Percentiles rank a stretch among this genome's conserved stretches.
phyloP scores from a whole-genome alignment of 2,329 filamentous ascomycete species.

The Fusarium miscanthi region DNA sequence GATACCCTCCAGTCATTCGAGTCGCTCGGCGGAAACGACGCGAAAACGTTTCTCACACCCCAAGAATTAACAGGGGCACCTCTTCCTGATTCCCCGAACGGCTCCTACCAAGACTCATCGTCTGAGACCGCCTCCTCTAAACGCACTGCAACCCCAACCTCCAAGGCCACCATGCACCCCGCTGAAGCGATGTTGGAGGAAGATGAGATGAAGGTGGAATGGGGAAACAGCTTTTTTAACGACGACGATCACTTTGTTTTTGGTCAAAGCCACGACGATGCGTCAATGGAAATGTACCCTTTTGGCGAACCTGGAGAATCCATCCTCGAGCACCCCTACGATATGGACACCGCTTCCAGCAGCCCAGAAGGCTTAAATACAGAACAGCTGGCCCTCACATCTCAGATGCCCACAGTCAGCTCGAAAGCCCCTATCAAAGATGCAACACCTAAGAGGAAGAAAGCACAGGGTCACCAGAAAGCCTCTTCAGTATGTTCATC shows the following conservation, averaged over 20 bases:
- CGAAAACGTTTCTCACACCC: slow-evolving; percentile 49
- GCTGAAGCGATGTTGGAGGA: slow-evolving; percentile 59
- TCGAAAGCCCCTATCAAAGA: slow-evolving; percentile 47
- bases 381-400: slow-evolving; percentile 54
- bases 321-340: slow-evolving; percentile 62
- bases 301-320: slow-evolving; percentile 50
- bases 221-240: slow-evolving; percentile 54
- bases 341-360: slow-evolving; percentile 69
- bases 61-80: slow-evolving; percentile 52
- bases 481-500: slow-evolving; percentile 54
- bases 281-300: slow-evolving; percentile 47
- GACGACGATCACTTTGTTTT: slow-evolving; percentile 56
- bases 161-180: slow-evolving; percentile 55
- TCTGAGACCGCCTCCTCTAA: slow-evolving; percentile 64
- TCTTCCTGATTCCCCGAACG: slow-evolving; percentile 56
- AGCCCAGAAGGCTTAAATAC: slow-evolving; percentile 59
- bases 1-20: slow-evolving; percentile 52
- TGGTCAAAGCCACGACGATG: slow-evolving; percentile 43
- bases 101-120: slow-evolving; percentile 61
- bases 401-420: slow-evolving; percentile 56
- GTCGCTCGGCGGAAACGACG: slow-evolving; percentile 46
- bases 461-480: slow-evolving; percentile 43
- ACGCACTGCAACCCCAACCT: slow-evolving; percentile 58
- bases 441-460: slow-evolving; percentile 41
- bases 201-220: slow-evolving; percentile 56